These are phyloP conservation scores for Leishmania braziliensis DNA, from an alignment of 208 protist species.

Conservation along the genomic window DNA sequence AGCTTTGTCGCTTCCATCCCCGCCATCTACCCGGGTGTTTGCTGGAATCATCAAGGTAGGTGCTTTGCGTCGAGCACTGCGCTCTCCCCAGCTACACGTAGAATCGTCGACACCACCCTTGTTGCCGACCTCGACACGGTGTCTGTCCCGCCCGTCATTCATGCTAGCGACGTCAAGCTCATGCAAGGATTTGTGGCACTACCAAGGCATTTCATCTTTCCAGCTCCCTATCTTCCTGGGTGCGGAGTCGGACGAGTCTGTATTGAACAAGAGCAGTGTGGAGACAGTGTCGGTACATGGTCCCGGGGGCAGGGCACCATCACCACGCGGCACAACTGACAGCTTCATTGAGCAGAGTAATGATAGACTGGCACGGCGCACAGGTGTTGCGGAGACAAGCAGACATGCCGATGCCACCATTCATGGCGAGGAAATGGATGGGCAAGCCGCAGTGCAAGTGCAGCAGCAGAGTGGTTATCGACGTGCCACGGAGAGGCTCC, in stretches of 20 bases:
- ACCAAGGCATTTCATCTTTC: background rate
- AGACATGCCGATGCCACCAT: background rate
- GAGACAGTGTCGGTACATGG: background rate
- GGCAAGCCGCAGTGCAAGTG: background rate
- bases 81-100: conserved; percentile 9
- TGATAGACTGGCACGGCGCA: background rate
- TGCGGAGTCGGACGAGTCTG: background rate
- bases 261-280: background rate
- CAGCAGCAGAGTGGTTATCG: background rate
- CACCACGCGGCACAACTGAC: background rate
- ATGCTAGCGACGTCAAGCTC: background rate
- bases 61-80: conserved; percentile 15
- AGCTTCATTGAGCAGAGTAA: background rate
- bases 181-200: background rate
- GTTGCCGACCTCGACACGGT: background rate
- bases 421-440: background rate
- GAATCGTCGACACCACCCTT: background rate
- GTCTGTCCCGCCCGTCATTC: background rate
- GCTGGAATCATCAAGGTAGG: conserved; percentile 12
- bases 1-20: background rate
- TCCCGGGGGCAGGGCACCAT: background rate
- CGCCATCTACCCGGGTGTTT: conserved; percentile 18
- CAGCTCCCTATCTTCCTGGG: background rate
- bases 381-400: background rate
- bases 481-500: background rate